phyloP scores from a whole-genome alignment of 306 rosid species.

The Acacia crassicarpa region DNA sequence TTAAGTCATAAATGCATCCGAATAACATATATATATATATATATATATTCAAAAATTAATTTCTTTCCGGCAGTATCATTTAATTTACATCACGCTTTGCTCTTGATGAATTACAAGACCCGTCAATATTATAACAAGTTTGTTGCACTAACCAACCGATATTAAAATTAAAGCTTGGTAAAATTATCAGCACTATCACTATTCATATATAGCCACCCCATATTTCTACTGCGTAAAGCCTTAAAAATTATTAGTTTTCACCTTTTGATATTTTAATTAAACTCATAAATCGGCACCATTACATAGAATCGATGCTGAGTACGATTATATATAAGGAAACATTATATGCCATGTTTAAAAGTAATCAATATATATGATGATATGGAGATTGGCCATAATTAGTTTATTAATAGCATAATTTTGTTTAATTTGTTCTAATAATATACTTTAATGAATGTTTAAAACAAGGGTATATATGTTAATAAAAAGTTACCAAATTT shows the following conservation, averaged over 20 bases:
- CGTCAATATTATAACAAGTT: not conserved
- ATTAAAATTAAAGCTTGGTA: not conserved
- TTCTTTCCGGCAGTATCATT: not conserved
- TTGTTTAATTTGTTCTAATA: too few species aligned
- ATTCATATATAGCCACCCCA: not conserved
- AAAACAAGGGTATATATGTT: not conserved
- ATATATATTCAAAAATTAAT: not conserved
- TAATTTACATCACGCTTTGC: not conserved
- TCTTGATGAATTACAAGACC: not conserved
- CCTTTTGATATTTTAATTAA: not conserved
- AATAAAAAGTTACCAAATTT: too few species aligned
- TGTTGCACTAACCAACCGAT: not conserved
- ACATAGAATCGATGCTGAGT: not conserved
- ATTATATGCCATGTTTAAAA: not conserved
- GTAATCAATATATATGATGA: not conserved
- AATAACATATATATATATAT: not conserved
- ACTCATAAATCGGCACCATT: not conserved
- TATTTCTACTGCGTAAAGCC: not conserved
- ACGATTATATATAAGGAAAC: not conserved
- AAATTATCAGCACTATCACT: not conserved
- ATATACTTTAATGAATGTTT: not conserved
- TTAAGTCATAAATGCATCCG: not conserved
- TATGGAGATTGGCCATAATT: too few species aligned
- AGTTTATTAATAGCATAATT: not conserved
- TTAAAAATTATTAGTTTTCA: not conserved